A percentile compares a stretch with the other conserved stretches of the same genome.
Conservation (phyloP, 176 grass and related monocot species). For the Carex pumila region DNA sequence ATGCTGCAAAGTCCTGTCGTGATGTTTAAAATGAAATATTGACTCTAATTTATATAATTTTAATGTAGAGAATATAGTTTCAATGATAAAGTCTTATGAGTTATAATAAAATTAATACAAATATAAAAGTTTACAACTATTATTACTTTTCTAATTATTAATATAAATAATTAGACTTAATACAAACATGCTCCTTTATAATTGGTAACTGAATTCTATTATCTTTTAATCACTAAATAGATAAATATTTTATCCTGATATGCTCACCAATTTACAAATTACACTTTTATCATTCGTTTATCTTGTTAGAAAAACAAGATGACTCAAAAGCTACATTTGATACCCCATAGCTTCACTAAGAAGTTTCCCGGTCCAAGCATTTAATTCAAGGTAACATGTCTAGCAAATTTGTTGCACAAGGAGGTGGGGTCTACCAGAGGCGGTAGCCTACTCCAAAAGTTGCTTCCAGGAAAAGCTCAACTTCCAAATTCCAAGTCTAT, state of each 20-base stretch:
- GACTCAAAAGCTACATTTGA: background rate
- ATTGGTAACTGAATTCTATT: background rate
- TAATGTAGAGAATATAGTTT: background rate
- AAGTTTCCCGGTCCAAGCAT: conserved; percentile 9
- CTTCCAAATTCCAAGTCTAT: conserved; percentile 2
- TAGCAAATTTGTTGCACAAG: background rate
- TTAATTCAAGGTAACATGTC: background rate
- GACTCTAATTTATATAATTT: background rate
- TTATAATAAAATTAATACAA: too few relatives aligned
- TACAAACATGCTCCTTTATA: background rate
- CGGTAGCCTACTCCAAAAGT: conserved; percentile 20
- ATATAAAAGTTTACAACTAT: background rate
- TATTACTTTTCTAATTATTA: background rate
- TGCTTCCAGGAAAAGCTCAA: background rate
- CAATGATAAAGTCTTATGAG: background rate
- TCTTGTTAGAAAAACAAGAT: background rate
- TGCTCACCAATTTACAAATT: background rate
- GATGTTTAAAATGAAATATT: too few relatives aligned
- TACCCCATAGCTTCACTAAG: background rate
- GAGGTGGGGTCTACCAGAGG: background rate
- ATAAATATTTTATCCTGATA: background rate
- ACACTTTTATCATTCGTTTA: background rate
- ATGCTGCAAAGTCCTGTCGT: too few relatives aligned
- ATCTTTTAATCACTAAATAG: background rate
- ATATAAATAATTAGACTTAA: background rate